phyloP scores from a whole-genome alignment of 331 rosid species.

The Rosa hybrid region DNA sequence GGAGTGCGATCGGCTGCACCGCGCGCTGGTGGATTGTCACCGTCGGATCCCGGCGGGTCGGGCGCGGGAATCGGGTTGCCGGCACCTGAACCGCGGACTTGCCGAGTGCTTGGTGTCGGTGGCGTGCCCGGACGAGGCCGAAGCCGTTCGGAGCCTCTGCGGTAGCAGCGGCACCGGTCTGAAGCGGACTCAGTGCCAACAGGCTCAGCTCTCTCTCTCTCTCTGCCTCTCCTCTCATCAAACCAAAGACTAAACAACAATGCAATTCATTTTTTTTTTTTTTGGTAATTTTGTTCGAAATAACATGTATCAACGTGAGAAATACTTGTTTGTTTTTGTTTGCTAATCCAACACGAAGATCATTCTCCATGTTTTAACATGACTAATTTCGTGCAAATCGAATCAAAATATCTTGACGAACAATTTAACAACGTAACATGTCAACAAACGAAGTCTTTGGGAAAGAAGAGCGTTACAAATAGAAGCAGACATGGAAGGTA shows the following conservation, averaged over 20 bases:
- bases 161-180: constrained; percentile 67
- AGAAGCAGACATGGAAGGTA: neutral
- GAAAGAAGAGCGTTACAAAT: neutral
- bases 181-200: constrained; percentile 78
- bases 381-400: no score
- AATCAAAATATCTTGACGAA: neutral
- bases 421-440: neutral
- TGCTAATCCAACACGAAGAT: neutral
- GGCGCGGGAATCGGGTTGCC: constrained; percentile 59
- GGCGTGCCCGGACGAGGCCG: constrained; percentile 59
- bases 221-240: constrained; percentile 64
- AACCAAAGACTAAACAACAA: neutral
- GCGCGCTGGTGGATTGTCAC: constrained; percentile 68
- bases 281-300: neutral
- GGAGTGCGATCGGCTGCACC: constrained; percentile 52
- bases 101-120: constrained; percentile 71
- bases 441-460: neutral
- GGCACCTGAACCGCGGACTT: constrained; percentile 69
- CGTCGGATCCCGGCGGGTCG: constrained; percentile 53
- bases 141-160: constrained; percentile 69
- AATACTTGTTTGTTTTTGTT: neutral
- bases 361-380: no score
- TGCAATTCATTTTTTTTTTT: neutral
- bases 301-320: neutral
- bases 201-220: constrained; percentile 70